Percentiles rank a stretch among this genome's conserved stretches.
Conservation (phyloP, 2,329 filamentous ascomycete genomes). For the Ophiostoma novo-ulmi region DNA sequence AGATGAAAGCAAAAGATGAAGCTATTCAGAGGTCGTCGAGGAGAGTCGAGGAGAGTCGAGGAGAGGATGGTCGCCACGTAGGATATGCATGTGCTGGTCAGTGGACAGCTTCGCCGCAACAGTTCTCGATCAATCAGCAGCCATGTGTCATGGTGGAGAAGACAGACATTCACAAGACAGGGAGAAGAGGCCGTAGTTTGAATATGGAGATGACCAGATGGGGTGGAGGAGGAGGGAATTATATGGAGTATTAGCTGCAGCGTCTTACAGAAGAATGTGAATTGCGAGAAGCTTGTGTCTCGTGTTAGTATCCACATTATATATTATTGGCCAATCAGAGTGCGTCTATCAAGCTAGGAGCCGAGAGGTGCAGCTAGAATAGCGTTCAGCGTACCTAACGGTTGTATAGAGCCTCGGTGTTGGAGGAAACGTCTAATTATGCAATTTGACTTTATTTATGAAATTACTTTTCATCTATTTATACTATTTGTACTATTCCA, state of each 20-base stretch:
- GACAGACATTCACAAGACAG: not conserved
- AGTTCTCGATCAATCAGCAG: constrained; percentile 17
- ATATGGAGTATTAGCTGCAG: constrained; percentile 16
- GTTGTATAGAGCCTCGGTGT: not conserved
- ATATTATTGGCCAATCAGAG: not conserved
- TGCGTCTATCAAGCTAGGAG: not conserved
- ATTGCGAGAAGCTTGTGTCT: constrained; percentile 1
- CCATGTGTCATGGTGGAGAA: constrained; percentile 23
- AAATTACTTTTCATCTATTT: not conserved
- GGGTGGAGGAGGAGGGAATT: constrained; percentile 19
- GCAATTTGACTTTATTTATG: not conserved
- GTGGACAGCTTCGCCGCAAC: constrained; percentile 25
- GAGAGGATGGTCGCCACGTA: not conserved
- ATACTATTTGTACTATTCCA: not conserved
- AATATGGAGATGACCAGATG: not conserved
- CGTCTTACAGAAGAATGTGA: not conserved
- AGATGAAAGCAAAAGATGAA: not conserved
- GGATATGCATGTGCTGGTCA: not conserved
- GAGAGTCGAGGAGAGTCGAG: not conserved
- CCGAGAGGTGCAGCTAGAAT: constrained; percentile 3
- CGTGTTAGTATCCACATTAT: not conserved
- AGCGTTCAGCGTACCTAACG: not conserved
- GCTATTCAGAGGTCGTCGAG: not conserved
- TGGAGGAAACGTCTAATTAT: not conserved
- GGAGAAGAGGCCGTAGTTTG: not conserved